These are phyloP conservation scores for Kazachstania viticola DNA, from an alignment of 805 yeast genomes.

Conservation along the genomic window DNA sequence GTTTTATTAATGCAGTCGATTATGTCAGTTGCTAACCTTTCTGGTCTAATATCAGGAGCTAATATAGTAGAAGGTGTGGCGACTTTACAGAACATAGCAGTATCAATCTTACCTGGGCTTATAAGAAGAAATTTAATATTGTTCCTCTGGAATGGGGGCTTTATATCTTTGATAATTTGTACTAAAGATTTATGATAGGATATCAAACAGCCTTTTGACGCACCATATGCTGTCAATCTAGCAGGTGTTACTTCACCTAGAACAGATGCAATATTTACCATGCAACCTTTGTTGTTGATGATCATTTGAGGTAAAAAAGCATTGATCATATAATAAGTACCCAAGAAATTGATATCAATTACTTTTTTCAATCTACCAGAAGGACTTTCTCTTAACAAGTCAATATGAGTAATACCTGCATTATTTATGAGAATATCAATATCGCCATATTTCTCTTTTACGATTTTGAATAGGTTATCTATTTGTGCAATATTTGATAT, in stretches of 20 bases:
- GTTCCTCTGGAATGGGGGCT: constrained; percentile 7
- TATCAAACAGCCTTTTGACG: constrained; percentile 77
- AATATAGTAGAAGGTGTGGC: constrained; percentile 58
- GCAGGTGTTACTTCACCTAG: constrained; percentile 83
- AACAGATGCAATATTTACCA: constrained; percentile 75
- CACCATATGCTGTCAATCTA: constrained; percentile 69
- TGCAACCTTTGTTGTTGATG: constrained; percentile 48
- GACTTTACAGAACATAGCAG: constrained; percentile 64
- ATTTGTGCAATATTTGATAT: constrained; percentile 45
- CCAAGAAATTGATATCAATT: constrained; percentile 55
- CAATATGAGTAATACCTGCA: constrained; percentile 66
- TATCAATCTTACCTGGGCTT: constrained; percentile 80
- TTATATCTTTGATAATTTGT: neutral
- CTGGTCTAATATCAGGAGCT: constrained; percentile 76
- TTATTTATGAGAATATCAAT: constrained; percentile 70
- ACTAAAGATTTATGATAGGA: constrained; percentile 76
- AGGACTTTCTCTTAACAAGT: constrained; percentile 40
- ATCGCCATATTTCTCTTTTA: constrained; percentile 39
- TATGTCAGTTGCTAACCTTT: constrained; percentile 48
- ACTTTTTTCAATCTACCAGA: constrained; percentile 50
- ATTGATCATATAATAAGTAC: constrained; percentile 60
- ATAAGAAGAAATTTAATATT: constrained; percentile 58
- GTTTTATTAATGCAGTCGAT: constrained; percentile 48
- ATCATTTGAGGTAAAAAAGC: constrained; percentile 68
- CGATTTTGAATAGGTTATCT: constrained; percentile 26